Evolutionary conservation across 495 filamentous ascomycete species (phyloP).

Genomic region (Penicillium waksmanii): DNA sequence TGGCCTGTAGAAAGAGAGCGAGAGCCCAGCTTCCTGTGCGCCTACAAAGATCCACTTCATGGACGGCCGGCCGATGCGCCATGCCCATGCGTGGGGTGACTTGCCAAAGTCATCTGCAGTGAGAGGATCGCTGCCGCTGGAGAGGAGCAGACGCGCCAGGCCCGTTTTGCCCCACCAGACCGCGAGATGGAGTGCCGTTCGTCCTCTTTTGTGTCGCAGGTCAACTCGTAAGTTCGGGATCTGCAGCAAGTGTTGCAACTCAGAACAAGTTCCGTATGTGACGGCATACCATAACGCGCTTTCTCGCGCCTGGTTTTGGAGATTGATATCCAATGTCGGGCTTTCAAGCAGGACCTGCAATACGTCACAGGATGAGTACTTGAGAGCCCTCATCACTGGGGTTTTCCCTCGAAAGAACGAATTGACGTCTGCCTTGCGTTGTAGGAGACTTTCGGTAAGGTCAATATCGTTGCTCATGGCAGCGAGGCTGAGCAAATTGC

Average conservation of each 20-base stretch:
- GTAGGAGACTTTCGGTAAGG: not conserved
- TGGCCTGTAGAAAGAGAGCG: too few species aligned
- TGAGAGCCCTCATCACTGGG: constrained; percentile 1
- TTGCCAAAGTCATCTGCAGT: too few species aligned
- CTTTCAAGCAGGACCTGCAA: constrained; percentile 9
- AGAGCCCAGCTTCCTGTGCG: too few species aligned
- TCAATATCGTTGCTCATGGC: not conserved
- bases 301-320: constrained; percentile 11
- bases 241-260: not conserved
- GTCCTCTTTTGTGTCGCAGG: not conserved
- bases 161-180: not conserved
- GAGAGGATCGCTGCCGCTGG: too few species aligned
- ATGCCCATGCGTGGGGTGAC: too few species aligned
- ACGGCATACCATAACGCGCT: not conserved
- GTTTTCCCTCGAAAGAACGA: not conserved
- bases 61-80: constrained; percentile 3
- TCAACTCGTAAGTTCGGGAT: constrained; percentile 11
- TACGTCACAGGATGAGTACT: not conserved
- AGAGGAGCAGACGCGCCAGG: not conserved
- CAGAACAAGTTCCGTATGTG: too few species aligned
- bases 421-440: not conserved
- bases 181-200: too few species aligned
- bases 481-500: too few species aligned
- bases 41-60: too few species aligned
- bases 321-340: constrained; percentile 8